phyloP scores from a whole-genome alignment of 371 early-diverging fungal genomes.

The Apophysomyces trapeziformis region DNA sequence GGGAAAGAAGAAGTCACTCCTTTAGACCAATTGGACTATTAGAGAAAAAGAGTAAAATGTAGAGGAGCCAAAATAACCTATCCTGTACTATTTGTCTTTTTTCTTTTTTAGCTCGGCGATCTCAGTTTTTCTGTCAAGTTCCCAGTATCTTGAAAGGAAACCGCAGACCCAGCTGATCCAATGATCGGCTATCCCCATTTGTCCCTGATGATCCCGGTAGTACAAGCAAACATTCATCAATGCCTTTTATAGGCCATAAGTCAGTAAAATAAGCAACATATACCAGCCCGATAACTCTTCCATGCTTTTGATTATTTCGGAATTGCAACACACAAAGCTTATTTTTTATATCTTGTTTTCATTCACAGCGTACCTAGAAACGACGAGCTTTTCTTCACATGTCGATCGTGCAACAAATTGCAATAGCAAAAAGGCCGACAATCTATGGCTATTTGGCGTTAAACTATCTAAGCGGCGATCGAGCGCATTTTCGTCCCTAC shows the following conservation, averaged over 20 bases:
- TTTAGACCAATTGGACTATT: too few relatives aligned
- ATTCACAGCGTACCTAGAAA: neutral
- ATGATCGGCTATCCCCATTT: neutral
- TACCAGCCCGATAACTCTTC: too few relatives aligned
- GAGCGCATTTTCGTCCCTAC: too few relatives aligned
- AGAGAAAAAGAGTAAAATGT: too few relatives aligned
- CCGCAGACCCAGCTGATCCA: slow-evolving; percentile 1
- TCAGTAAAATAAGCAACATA: neutral
- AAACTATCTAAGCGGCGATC: neutral
- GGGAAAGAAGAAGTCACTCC: too few relatives aligned
- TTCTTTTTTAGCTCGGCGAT: too few relatives aligned
- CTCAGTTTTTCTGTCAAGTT: too few relatives aligned
- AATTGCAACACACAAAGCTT: too few relatives aligned
- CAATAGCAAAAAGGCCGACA: neutral
- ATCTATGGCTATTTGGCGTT: neutral
- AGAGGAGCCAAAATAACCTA: too few relatives aligned
- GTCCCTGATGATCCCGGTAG: slow-evolving; percentile 9
- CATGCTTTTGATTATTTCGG: too few relatives aligned
- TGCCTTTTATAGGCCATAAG: neutral
- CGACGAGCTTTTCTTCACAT: slow-evolving; percentile 1
- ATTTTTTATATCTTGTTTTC: too few relatives aligned
- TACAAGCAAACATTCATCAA: neutral
- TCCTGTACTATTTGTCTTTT: too few relatives aligned
- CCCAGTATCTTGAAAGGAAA: neutral
- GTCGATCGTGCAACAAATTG: neutral